Base-by-base conservation (phyloP, 176 grass and related monocot genomes). In the Juncus effusus region DNA sequence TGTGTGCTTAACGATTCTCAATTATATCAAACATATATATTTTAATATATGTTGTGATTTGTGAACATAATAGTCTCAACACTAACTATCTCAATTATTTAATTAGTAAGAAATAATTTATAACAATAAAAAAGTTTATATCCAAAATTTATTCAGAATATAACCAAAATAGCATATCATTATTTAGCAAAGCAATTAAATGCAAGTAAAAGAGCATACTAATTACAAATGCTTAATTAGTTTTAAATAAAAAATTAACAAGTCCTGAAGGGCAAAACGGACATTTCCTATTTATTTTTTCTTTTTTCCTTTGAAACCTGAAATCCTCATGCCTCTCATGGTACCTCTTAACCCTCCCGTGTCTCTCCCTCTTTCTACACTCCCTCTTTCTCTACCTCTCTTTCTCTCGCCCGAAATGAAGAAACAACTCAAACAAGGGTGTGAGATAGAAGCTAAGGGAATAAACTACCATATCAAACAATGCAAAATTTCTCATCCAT, bases 401-500 rank as follows among this genome's bases (percentile, higher is more conserved):
- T 14, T 19, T 10, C 42, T 14, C 53, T 70, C 69, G 58, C 54
- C 54, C 15, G 51, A 70, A 70, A 83, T 83, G 81, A 83, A 78
- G 81, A 54, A 62, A 55, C 19, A 28, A 28, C 19, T 28, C 19
- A 28, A 28, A 28, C 55, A 57, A 52, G 83, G 84, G 2, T 87
- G 84, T 74, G 88, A 84, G 61, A 78, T 91, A 16, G 84, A 87
- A 74, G 88, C 80, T 6, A 76, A 51, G 36, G 80, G 65, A 45
- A 87, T 91, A 81, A 81, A 81, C 78, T 78, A 84, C 78, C 74
- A 76, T 65, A 76, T 91, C 80, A 49, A 66, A 36, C 6, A 81
- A 13, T 65, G 77, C 44, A 70, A 55, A 11, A 63, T n/a, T 4
- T 28, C 80, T 9, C 74, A 81, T 51, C 80, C 68, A 16, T 79